Percentiles rank a stretch among this genome's conserved stretches.
Evolutionary conservation across 2,329 filamentous ascomycete species (phyloP).

Genomic region (Catunica adiposa): DNA sequence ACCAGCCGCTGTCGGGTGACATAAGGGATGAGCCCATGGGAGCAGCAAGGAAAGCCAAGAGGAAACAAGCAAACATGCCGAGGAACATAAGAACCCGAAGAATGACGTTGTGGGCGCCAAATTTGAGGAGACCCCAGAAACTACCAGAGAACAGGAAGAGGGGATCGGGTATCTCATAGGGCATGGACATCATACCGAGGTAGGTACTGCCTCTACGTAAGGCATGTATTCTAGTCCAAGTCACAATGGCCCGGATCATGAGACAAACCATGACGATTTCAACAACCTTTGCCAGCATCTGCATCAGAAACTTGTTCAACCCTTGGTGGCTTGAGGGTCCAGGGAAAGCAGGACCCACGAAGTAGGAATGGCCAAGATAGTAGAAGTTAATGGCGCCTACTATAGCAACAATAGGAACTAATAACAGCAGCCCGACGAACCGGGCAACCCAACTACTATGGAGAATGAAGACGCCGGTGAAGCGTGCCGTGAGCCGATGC

Average conservation of each 20-base stretch:
- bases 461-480: constrained; percentile 1
- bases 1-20: constrained; percentile 3
- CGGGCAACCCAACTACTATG: neutral
- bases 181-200: constrained; percentile 1
- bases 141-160: neutral
- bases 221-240: neutral
- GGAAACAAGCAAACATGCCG: constrained; percentile 1
- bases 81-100: constrained; percentile 3
- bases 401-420: neutral
- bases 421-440: neutral
- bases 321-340: neutral
- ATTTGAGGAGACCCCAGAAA: constrained; percentile 2
- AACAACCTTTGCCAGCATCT: neutral
- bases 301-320: constrained; percentile 1
- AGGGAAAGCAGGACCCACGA: neutral
- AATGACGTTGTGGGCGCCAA: neutral
- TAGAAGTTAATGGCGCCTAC: neutral
- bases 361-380: constrained; percentile 1
- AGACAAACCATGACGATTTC: neutral
- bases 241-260: neutral
- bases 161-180: constrained; percentile 1
- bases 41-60: constrained; percentile 1
- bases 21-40: constrained; percentile 1
- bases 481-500: neutral
- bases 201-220: neutral